Conservation (phyloP, 345 rosid genomes). For the Eucalyptus tenuipes region DNA sequence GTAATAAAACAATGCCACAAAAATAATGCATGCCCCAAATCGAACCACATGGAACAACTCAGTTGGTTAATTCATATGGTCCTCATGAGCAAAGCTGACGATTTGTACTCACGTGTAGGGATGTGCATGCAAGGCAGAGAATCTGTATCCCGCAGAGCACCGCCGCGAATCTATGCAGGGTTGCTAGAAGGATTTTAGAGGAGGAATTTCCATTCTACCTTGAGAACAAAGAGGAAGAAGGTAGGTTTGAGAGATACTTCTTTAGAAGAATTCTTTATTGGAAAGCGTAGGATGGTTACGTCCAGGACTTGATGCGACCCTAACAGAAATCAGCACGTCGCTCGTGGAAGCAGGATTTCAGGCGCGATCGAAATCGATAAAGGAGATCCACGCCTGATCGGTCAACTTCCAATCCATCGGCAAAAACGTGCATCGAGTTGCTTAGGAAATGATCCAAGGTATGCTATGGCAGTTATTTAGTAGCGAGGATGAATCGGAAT, state of each 20-base stretch:
- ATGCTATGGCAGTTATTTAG: not conserved
- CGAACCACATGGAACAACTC: not conserved
- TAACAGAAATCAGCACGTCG: not conserved
- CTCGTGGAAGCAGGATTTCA: not conserved
- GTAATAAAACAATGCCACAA: not conserved
- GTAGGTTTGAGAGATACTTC: not conserved
- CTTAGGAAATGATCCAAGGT: not conserved
- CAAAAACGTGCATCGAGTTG: rapidly evolving
- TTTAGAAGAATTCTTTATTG: not conserved
- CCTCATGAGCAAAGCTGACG: not conserved
- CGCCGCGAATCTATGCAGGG: not conserved
- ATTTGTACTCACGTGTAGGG: not conserved
- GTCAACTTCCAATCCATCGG: not conserved
- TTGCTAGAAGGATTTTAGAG: not conserved
- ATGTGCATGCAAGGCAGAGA: not conserved
- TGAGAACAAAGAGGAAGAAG: not conserved
- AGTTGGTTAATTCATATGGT: not conserved
- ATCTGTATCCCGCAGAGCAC: not conserved
- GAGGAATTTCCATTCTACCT: not conserved
- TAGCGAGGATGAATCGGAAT: not conserved
- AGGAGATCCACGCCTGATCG: not conserved
- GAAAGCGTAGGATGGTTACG: not conserved
- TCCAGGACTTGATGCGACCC: not conserved
- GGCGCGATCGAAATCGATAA: not conserved
- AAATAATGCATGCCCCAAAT: not conserved